Conservation (phyloP, 192 early-diverging fungal genomes). For the Kappamyces sp. region DNA sequence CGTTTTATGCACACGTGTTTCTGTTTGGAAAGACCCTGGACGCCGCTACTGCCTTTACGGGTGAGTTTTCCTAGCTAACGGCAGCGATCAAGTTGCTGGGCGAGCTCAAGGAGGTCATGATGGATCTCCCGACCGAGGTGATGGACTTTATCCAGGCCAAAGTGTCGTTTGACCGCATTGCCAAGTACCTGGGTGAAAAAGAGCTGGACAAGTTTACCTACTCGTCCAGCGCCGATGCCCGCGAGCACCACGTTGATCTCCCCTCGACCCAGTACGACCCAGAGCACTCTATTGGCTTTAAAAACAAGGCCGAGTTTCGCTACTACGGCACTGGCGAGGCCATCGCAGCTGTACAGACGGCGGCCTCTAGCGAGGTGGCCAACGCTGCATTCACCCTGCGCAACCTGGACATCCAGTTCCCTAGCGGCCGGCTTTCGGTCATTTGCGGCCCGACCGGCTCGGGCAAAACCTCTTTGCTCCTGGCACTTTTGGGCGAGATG, state of each 20-base stretch:
- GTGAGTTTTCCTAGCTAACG: slow-evolving; percentile 35
- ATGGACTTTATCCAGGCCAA: slow-evolving; percentile 45
- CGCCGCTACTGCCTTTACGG: slow-evolving; percentile 47
- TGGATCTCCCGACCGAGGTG: slow-evolving; percentile 39
- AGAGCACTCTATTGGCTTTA: slow-evolving; percentile 1
- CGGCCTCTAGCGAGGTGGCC: background rate
- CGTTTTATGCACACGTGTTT: slow-evolving; percentile 52
- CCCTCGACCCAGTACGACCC: background rate
- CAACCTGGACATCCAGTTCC: slow-evolving; percentile 14
- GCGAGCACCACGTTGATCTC: background rate
- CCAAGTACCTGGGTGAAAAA: slow-evolving; percentile 65
- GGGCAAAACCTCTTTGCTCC: slow-evolving; percentile 75
- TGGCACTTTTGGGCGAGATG: slow-evolving; percentile 83
- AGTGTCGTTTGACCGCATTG: slow-evolving; percentile 57
- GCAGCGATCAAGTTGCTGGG: slow-evolving; percentile 14
- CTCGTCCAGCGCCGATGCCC: background rate
- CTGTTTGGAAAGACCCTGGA: slow-evolving; percentile 52
- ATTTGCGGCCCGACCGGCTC: slow-evolving; percentile 80
- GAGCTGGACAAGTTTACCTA: slow-evolving; percentile 35
- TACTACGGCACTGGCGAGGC: slow-evolving; percentile 11
- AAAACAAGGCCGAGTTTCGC: slow-evolving; percentile 1
- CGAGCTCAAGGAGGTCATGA: slow-evolving; percentile 39
- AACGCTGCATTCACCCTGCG: slow-evolving; percentile 1
- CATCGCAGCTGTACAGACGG: background rate
- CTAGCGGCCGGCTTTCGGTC: slow-evolving; percentile 47